Percentiles rank a stretch among this genome's conserved stretches.
These are phyloP conservation scores for Bifiguratus adelaidae DNA, from an alignment of 192 early-diverging fungal species.

Conservation along the genomic window DNA sequence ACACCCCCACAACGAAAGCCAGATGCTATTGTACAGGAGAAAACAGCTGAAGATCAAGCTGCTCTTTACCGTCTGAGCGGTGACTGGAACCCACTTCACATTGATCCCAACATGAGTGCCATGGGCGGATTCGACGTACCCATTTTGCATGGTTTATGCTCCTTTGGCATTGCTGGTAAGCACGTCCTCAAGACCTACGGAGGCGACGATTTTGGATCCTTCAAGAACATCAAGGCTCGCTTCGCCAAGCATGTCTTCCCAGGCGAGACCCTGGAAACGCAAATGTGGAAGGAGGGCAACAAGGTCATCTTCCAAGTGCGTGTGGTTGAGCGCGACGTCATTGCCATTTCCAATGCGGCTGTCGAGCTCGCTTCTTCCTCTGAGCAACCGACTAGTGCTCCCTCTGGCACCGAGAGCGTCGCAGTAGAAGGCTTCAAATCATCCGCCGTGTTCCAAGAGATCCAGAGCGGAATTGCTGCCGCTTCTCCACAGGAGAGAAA, in stretches of 20 bases:
- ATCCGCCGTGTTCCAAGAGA: conserved; percentile 58
- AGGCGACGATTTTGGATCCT: conserved; percentile 49
- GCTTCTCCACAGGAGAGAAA: conserved; percentile 47
- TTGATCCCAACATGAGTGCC: conserved; percentile 89
- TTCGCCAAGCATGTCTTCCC: conserved; percentile 87
- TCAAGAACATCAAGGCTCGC: conserved; percentile 85
- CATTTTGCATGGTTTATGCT: conserved; percentile 94
- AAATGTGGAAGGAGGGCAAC: conserved; percentile 88
- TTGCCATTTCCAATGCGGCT: conserved; percentile 88
- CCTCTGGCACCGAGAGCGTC: conserved; percentile 20
- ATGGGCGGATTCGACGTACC: conserved; percentile 95
- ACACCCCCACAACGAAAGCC: conserved; percentile 70
- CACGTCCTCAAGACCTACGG: conserved; percentile 77
- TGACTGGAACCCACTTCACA: conserved; percentile 96
- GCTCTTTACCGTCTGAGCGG: conserved; percentile 90
- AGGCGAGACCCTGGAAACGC: conserved; percentile 95
- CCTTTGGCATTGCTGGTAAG: conserved; percentile 86
- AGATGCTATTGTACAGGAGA: conserved; percentile 74
- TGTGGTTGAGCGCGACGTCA: conserved; percentile 84
- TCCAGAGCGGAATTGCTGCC: conserved; percentile 40
- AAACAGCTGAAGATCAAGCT: conserved; percentile 86
- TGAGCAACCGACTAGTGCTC: conserved; percentile 6
- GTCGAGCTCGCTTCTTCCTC: conserved; percentile 68
- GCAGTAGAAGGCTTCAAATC: conserved; percentile 61
- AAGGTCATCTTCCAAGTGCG: conserved; percentile 92